phyloP scores from a whole-genome alignment of 2,329 filamentous ascomycete species.

The Penicillium sp. region DNA sequence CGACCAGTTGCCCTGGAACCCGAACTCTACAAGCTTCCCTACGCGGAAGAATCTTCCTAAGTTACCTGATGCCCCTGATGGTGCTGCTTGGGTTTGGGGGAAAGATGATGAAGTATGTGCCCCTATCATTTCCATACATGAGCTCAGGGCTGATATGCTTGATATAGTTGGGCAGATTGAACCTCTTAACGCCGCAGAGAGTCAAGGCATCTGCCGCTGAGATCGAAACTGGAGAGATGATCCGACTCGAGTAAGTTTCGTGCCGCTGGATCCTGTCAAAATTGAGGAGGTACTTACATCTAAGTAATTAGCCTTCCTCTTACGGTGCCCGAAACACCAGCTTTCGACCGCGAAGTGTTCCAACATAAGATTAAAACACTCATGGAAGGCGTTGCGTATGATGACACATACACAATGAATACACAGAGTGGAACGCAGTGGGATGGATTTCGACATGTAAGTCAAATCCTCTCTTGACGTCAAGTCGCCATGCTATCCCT shows the following conservation, averaged over 20 bases:
- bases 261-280: background rate
- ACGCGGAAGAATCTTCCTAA: constrained; percentile 55
- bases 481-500: background rate
- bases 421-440: constrained; percentile 54
- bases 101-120: constrained; percentile 52
- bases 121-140: background rate
- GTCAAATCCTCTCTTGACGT: constrained; percentile 1
- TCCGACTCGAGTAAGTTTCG: constrained; percentile 53
- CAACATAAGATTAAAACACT: constrained; percentile 56
- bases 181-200: constrained; percentile 58
- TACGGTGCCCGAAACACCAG: constrained; percentile 54
- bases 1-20: constrained; percentile 54
- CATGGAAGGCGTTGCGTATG: constrained; percentile 39
- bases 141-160: background rate
- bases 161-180: constrained; percentile 47
- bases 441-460: constrained; percentile 53
- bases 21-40: constrained; percentile 55
- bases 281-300: background rate
- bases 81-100: constrained; percentile 64
- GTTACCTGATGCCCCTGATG: constrained; percentile 55
- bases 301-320: constrained; percentile 50
- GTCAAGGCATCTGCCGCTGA: constrained; percentile 57
- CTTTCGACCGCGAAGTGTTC: constrained; percentile 56
- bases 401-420: constrained; percentile 51
- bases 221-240: constrained; percentile 58